phyloP scores from a whole-genome alignment of 345 rosid species.

The Xanthoceras sorbifolium region DNA sequence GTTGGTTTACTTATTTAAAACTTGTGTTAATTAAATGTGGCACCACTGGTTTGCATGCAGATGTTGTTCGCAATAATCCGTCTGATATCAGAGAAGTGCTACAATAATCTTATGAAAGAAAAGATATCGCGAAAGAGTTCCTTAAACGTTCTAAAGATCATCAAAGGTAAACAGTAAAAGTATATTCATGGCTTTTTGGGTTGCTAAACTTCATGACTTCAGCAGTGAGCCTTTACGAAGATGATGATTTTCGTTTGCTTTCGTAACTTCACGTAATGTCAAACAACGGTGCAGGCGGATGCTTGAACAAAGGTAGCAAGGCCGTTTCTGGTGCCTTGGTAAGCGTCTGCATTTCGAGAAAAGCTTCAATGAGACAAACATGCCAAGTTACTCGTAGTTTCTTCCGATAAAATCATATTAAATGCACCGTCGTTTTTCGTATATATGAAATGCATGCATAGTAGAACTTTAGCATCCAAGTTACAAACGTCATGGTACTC shows the following conservation, averaged over 20 bases:
- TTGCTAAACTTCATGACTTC: no score
- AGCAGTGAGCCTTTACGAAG: no score
- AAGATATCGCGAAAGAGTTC: slow-evolving; percentile 82
- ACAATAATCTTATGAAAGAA: slow-evolving; percentile 68
- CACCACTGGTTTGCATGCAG: slow-evolving; percentile 40
- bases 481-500: no score
- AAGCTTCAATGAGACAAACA: no score
- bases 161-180: slow-evolving; percentile 71
- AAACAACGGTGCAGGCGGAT: slow-evolving; percentile 54
- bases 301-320: slow-evolving; percentile 79
- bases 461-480: no score
- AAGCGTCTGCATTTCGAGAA: no score
- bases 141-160: slow-evolving; percentile 78
- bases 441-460: no score
- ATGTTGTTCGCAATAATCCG: slow-evolving; percentile 80
- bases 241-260: no score
- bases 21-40: neutral
- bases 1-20: neutral
- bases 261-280: neutral
- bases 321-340: slow-evolving; percentile 45
- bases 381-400: no score
- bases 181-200: no score
- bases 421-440: no score
- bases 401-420: no score
- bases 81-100: slow-evolving; percentile 82